phyloP scores from a whole-genome alignment of 371 early-diverging fungal species.

The Mucor racemosus region DNA sequence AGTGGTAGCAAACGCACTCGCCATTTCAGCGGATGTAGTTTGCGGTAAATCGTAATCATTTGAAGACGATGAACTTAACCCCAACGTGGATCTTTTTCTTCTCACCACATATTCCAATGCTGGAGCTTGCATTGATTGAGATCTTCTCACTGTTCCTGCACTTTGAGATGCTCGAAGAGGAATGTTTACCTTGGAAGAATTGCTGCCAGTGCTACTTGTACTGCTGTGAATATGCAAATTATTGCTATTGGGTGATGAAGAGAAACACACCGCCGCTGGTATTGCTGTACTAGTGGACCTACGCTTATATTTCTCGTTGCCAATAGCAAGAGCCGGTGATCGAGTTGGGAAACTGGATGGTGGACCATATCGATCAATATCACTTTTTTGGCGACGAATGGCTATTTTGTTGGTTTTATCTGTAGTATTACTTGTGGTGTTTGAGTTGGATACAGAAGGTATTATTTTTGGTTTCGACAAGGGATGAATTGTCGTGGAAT shows the following conservation, averaged over 20 bases:
- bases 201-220: not conserved
- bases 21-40: conserved; percentile 15
- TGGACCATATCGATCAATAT: conserved; percentile 23
- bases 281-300: not conserved
- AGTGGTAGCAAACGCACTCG: conserved; percentile 19
- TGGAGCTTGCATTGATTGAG: conserved; percentile 19
- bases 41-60: conserved; percentile 18
- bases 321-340: conserved; percentile 13
- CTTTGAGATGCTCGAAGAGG: conserved; percentile 27
- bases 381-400: conserved; percentile 23
- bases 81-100: conserved; percentile 23
- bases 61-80: conserved; percentile 14
- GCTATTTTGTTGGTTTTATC: conserved; percentile 3
- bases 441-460: not conserved
- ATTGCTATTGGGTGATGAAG: not conserved
- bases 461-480: not conserved
- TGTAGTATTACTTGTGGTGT: not conserved
- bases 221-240: not conserved
- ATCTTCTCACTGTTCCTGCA: conserved; percentile 21
- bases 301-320: conserved; percentile 14
- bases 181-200: not conserved
- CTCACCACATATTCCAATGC: conserved; percentile 20
- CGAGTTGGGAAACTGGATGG: conserved; percentile 24
- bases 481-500: conserved; percentile 18
- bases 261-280: not conserved